phyloP scores from a whole-genome alignment of 768 basidiomycete species.

The Termitomyces bulborhizus region DNA sequence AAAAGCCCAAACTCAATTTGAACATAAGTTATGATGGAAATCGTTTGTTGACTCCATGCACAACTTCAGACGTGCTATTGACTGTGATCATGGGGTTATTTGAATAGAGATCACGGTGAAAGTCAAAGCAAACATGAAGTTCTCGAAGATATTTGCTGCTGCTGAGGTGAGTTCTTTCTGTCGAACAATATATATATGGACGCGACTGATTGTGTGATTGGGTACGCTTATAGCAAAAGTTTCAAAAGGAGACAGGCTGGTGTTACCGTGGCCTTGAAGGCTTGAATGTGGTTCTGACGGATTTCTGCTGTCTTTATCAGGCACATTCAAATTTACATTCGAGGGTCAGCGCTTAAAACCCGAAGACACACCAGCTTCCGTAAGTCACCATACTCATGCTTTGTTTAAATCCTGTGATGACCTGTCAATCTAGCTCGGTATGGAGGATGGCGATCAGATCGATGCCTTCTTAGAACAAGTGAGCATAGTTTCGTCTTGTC shows the following conservation, averaged over 20 bases:
- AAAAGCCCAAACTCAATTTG: constrained; percentile 71
- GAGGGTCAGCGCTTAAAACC: constrained; percentile 44
- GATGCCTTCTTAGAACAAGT: constrained; percentile 17
- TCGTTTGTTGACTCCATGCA: constrained; percentile 26
- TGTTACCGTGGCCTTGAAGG: not conserved
- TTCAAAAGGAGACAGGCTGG: constrained; percentile 48
- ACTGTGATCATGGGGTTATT: not conserved
- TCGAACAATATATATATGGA: not conserved
- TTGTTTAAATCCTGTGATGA: not conserved
- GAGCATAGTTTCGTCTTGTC: not conserved
- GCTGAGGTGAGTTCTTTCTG: constrained; percentile 44
- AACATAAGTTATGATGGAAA: constrained; percentile 47
- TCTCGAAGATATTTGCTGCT: constrained; percentile 61
- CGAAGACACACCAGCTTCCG: constrained; percentile 49
- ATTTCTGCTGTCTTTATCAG: constrained; percentile 23
- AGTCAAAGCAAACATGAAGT: constrained; percentile 57
- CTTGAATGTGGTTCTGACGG: not conserved
- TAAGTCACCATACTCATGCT: constrained; percentile 22
- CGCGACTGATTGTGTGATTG: not conserved
- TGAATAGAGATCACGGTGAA: constrained; percentile 57
- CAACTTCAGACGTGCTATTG: not conserved
- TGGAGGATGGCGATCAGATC: constrained; percentile 19
- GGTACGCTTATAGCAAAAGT: constrained; percentile 39
- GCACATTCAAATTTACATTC: constrained; percentile 57
- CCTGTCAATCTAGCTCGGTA: constrained; percentile 8